A percentile compares a stretch with the other conserved stretches of the same genome.
Conservation (phyloP, 1,284 basidiomycete species). For the Mycena sp. region DNA sequence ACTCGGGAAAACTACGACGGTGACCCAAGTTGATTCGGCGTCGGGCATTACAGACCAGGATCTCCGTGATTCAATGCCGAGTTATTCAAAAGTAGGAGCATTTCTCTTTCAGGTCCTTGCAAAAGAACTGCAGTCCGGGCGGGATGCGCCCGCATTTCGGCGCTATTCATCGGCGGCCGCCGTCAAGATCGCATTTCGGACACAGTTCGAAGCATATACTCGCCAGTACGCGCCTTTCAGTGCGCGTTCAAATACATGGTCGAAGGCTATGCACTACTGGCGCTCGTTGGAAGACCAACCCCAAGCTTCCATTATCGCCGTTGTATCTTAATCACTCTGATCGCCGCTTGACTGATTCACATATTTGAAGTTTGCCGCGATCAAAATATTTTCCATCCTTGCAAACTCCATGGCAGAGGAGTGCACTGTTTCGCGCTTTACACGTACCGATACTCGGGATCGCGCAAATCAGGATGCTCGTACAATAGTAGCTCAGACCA, state of each 20-base stretch:
- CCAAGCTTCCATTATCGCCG: not conserved
- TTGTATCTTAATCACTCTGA: too few species aligned
- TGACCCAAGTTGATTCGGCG: not conserved
- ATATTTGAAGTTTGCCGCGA: not conserved
- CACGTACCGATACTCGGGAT: conserved; percentile 2
- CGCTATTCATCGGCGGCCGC: not conserved
- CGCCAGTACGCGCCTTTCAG: conserved; percentile 6
- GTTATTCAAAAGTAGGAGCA: conserved; percentile 1
- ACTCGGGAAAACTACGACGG: not conserved
- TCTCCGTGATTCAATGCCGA: conserved; percentile 17
- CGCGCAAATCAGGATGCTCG: not conserved
- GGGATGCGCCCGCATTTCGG: not conserved
- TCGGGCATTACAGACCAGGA: conserved; percentile 6
- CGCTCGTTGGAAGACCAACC: not conserved
- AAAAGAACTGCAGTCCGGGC: not conserved
- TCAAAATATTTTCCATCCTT: conserved; percentile 18
- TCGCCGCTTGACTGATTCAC: too few species aligned
- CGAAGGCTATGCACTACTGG: not conserved
- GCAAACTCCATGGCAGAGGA: conserved; percentile 23
- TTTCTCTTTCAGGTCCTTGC: conserved; percentile 1
- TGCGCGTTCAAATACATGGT: not conserved
- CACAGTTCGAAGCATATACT: not conserved
- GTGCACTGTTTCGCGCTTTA: conserved; percentile 17
- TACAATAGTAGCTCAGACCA: not conserved
- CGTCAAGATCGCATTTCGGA: not conserved